Evolutionary conservation across 2,329 filamentous ascomycete genomes (phyloP), one percentile per base, ranked within the genome.

Genomic region (Scedosporium aurantiacum): DNA sequence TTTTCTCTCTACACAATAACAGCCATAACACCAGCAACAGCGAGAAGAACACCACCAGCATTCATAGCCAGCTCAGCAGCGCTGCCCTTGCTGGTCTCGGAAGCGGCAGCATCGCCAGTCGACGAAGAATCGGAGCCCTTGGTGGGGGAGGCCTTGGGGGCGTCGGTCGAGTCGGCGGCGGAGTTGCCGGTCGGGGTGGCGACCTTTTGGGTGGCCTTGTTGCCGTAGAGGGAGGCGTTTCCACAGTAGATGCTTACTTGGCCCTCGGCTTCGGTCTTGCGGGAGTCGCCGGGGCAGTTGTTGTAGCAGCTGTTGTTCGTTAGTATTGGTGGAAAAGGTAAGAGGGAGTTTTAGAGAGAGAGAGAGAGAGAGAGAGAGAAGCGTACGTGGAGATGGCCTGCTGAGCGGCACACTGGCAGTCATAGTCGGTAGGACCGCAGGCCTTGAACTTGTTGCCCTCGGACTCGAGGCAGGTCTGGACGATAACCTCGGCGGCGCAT

Each of bases 221-320:
- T 73, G 59, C 74, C 71, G 70, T 73, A 76, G 67, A 76, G 72
- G 63, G 72, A 75, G 63, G 76, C 78, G 65, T 78, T 74, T 62
- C 70, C 68, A 74, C 79, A 82, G 73, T 71, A 76, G 67, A 74
- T 72, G 63, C 69, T 68, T 64, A 77, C 73, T 68, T 77, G 73
- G 65, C 71, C 68, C 58, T 71, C 64, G 65, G 72, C 72, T 21
- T 68, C 60, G 60, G 66, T 60, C 63, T 67, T 70, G 55, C 75
- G 73, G 58, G 68, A 1, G 70, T 82, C 79, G 66, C 77, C 72
- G 68, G 80, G 80, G 74, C 80, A 82, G 76, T 82, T 82, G 75
- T 80, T 79, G 73, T 75, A 82, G 78, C 79, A 82, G 64, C 78
- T 79, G 61, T 55, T 62, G 45, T 50, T 45, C 45, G n/a, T 55